Conservation (phyloP, 2,329 filamentous ascomycete genomes). For the Hymenoscyphus linearis region DNA sequence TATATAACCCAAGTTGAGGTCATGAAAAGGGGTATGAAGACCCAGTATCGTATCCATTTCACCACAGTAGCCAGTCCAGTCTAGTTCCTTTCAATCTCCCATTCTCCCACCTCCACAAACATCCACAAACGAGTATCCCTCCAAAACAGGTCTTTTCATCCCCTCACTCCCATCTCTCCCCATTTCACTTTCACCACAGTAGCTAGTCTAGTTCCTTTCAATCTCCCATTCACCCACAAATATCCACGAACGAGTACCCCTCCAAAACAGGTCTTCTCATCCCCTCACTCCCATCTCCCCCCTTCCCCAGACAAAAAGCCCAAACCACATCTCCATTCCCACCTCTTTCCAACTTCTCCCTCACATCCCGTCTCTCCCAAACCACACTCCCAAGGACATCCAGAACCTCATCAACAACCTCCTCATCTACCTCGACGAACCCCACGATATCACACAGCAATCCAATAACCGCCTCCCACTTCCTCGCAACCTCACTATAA, state of each 20-base stretch:
- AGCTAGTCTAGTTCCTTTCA: too few species aligned
- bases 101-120: too few species aligned
- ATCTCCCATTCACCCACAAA: background rate
- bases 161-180: too few species aligned
- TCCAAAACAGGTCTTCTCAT: constrained; percentile 39
- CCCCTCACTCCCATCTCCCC: constrained; percentile 27
- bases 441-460: constrained; percentile 57
- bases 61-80: too few species aligned
- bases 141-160: too few species aligned
- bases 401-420: constrained; percentile 66
- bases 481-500: constrained; percentile 56
- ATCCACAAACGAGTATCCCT: too few species aligned
- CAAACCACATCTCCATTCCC: constrained; percentile 75
- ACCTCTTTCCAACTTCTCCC: constrained; percentile 53
- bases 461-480: constrained; percentile 58
- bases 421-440: constrained; percentile 60
- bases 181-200: too few species aligned
- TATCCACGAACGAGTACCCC: constrained; percentile 34
- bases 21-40: too few species aligned
- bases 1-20: too few species aligned
- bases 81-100: too few species aligned
- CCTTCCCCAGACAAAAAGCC: constrained; percentile 45
- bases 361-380: constrained; percentile 42
- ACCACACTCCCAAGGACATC: constrained; percentile 52
- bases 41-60: too few species aligned